Evolutionary conservation across 1,139 yeast genomes (phyloP).

Genomic region (Schizosaccharomyces versatilis): DNA sequence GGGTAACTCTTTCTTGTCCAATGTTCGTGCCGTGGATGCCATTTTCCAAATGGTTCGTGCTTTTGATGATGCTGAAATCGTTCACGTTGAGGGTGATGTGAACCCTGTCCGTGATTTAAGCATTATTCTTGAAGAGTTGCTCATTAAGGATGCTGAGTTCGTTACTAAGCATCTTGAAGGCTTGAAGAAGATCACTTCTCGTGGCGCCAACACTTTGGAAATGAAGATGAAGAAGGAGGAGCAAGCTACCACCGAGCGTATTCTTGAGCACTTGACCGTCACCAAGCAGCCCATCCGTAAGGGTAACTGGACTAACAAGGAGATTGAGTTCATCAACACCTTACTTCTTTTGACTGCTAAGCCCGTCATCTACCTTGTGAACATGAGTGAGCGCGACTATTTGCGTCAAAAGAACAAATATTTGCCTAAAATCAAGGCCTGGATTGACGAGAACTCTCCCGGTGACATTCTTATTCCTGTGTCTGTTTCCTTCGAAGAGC

Average conservation of each 20-base stretch:
- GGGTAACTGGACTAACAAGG: conserved; percentile 72
- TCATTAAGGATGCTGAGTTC: conserved; percentile 91
- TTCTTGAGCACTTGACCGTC: conserved; percentile 49
- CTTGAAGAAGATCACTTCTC: conserved; percentile 63
- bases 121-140: conserved; percentile 73
- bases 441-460: conserved; percentile 87
- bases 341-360: conserved; percentile 74
- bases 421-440: conserved; percentile 71
- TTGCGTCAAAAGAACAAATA: conserved; percentile 95
- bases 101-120: conserved; percentile 90
- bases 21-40: conserved; percentile 95
- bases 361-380: conserved; percentile 85
- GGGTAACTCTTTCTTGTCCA: conserved; percentile 93
- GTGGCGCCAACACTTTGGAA: conserved; percentile 92
- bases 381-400: conserved; percentile 82
- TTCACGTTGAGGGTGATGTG: conserved; percentile 94
- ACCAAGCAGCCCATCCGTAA: conserved; percentile 77
- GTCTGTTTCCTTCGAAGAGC: conserved; percentile 82
- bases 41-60: conserved; percentile 94
- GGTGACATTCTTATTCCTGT: conserved; percentile 90
- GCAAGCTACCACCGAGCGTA: conserved; percentile 54
- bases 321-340: conserved; percentile 68
- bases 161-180: conserved; percentile 76
- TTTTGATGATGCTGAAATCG: conserved; percentile 93
- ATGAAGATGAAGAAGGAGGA: conserved; percentile 89